Percentiles rank a stretch among this genome's conserved stretches.
Conservation (phyloP, 225 moss, liverwort and hornwort species). For the Straminergon stramineum region DNA sequence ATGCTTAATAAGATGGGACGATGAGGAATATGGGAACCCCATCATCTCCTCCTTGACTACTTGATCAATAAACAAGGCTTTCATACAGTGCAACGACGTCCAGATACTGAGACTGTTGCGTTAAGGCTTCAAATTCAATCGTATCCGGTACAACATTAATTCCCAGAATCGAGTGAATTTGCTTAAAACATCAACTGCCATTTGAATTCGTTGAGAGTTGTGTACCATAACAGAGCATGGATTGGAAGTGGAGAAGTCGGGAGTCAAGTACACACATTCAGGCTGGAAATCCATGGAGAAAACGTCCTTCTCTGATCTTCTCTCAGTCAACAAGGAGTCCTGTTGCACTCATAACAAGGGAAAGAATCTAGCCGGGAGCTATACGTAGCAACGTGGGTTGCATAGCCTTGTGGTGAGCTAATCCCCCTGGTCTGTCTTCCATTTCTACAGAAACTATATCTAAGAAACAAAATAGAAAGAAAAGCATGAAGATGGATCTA, state of each 20-base stretch:
- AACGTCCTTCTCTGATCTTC: neutral
- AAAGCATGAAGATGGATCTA: neutral
- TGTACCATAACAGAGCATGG: neutral
- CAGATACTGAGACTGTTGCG: neutral
- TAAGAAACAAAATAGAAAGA: neutral
- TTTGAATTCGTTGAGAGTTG: neutral
- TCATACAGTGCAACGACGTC: neutral
- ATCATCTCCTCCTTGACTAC: neutral
- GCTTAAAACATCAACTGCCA: neutral
- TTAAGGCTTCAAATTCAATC: neutral
- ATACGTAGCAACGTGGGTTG: neutral
- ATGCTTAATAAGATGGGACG: neutral
- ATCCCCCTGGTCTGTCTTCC: neutral
- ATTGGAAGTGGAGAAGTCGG: neutral
- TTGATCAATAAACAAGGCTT: neutral
- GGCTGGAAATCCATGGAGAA: neutral
- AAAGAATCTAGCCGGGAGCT: neutral
- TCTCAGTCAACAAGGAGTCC: neutral
- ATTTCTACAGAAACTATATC: neutral
- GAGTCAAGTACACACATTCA: neutral
- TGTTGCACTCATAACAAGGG: neutral
- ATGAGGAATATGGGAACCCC: neutral
- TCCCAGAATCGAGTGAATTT: neutral
- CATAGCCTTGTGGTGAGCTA: neutral
- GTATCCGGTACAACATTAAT: neutral